Evolutionary conservation across 495 filamentous ascomycete species (phyloP), one percentile per base, ranked within the genome.

Genomic region (Cercophora scortea): DNA sequence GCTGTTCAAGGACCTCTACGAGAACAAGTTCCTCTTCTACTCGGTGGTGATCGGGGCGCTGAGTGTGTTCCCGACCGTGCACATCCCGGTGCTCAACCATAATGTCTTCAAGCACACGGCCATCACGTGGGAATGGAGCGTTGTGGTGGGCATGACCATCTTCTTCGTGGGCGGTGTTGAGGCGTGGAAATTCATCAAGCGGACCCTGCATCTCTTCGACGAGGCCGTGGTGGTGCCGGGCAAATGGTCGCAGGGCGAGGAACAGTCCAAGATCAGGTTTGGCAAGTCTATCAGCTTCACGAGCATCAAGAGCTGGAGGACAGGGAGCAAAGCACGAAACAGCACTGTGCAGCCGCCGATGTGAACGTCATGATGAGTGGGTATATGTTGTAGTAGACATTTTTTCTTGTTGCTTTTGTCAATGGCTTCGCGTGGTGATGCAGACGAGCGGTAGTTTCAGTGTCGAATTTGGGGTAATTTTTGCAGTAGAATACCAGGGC

Each of bases 1-100:
- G 0, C 70, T 86, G 50, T 82, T 85, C 68, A 67, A 76, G 53
- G 84, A 87, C 47, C 59, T 89, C 39, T 87, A 83, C 75, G 65
- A 73, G 16, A 90, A 90, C 69, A 72, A 72, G 25, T 88, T 90
- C 62, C 71, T 90, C 19, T 89, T 90, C 73, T 89, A 76, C 77
- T 76, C 84, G 38, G 82, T 90, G 16, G 68, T 84, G 36, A 72
- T 84, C 25, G 87, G 85, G 8, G 81, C 80, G 42, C 39, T 87
- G 16, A 78, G 79, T 56, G 79, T 87, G 5, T 89, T 89, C 58
- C 85, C 86, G 0, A 79, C 83, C 5, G 78, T 90, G 0, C 89
- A 90, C 59, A 84, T 90, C 34, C 87, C 87, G 0, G 76, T 72
- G 13, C 65, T 90, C 25, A 89, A 89, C 65, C 71, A 62, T 2